Conservation (phyloP, 805 yeast genomes). For the Deakozyma indianensis region DNA sequence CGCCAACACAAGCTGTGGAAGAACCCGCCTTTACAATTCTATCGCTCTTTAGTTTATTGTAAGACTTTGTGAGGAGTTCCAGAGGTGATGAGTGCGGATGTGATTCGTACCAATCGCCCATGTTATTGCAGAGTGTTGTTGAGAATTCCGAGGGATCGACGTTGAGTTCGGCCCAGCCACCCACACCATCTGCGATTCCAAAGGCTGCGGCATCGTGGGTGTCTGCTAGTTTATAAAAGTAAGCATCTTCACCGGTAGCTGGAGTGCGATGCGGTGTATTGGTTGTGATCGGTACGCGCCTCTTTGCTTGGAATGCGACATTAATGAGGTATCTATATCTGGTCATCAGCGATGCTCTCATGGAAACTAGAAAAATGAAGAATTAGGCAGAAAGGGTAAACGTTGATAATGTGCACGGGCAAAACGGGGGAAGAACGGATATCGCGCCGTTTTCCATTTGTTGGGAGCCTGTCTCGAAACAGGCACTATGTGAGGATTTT, state of each 20-base stretch:
- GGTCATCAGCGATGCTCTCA: not conserved
- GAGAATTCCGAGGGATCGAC: constrained; percentile 81
- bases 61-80: constrained; percentile 42
- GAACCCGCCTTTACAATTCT: constrained; percentile 77
- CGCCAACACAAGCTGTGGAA: constrained; percentile 82
- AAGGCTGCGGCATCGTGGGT: constrained; percentile 12
- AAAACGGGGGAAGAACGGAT: too few relatives aligned
- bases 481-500: too few relatives aligned
- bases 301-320: not conserved
- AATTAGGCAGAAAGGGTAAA: too few relatives aligned
- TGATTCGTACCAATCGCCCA: constrained; percentile 28
- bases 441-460: too few relatives aligned
- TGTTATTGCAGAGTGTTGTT: constrained; percentile 53
- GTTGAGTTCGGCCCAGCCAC: constrained; percentile 93
- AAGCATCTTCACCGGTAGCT: not conserved
- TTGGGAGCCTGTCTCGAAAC: too few relatives aligned
- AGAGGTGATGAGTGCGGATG: constrained; percentile 24
- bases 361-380: too few relatives aligned
- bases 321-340: not conserved
- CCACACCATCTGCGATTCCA: constrained; percentile 75
- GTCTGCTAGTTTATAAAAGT: not conserved
- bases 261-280: not conserved
- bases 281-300: not conserved
- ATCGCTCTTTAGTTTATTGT: constrained; percentile 33
- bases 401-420: too few relatives aligned